Conservation (phyloP, 2,329 filamentous ascomycete genomes). For the Fusarium falciforme region DNA sequence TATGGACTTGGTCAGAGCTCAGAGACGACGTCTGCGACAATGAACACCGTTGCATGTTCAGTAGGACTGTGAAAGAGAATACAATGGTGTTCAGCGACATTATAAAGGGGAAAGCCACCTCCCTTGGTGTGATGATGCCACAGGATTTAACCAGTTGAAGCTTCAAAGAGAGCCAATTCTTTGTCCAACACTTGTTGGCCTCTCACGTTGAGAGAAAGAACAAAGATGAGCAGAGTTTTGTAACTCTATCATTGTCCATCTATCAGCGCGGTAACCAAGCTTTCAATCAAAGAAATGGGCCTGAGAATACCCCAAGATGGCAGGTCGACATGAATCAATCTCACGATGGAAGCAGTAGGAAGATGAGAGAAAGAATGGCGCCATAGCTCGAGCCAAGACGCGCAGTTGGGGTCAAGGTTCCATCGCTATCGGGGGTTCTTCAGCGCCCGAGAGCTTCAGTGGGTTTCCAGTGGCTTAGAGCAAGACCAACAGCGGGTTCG, state of each 20-base stretch:
- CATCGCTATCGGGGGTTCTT: neutral
- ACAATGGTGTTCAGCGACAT: neutral
- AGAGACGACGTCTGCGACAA: neutral
- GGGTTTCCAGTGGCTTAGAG: constrained; percentile 11
- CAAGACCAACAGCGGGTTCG: constrained; percentile 1
- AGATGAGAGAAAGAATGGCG: constrained; percentile 38
- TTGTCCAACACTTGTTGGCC: neutral
- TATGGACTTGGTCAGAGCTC: neutral
- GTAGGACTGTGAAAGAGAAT: neutral
- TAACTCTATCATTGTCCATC: neutral
- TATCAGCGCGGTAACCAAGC: neutral
- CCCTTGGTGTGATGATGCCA: neutral
- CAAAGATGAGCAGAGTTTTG: neutral
- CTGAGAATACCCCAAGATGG: neutral
- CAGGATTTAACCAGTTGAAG: neutral
- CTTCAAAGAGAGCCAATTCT: neutral
- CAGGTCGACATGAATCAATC: constrained; percentile 10
- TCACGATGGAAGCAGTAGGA: constrained; percentile 35
- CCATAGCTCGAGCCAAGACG: constrained; percentile 13
- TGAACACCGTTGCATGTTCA: neutral
- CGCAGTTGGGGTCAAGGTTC: neutral
- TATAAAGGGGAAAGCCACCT: neutral
- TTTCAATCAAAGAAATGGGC: neutral
- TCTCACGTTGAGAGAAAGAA: neutral
- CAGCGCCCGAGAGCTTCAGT: neutral